Evolutionary conservation across 1,284 basidiomycete species (phyloP).

Genomic region (Heliocybe sulcata): DNA sequence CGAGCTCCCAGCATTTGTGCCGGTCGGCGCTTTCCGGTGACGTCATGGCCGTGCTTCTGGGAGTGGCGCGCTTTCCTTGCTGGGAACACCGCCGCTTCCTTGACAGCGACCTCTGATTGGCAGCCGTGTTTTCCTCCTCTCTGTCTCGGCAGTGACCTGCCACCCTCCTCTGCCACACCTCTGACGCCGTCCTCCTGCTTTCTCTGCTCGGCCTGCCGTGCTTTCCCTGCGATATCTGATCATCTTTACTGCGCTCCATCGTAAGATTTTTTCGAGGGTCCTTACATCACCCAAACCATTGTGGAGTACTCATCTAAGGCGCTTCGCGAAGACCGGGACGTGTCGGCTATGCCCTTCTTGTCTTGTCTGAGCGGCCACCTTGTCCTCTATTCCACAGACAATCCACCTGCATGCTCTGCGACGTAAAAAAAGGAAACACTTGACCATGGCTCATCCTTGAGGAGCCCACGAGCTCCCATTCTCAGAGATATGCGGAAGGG

Average conservation of each 20-base stretch:
- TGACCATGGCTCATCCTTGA: not conserved
- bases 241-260: not conserved
- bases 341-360: not conserved
- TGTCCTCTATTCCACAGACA: no score
- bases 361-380: not conserved
- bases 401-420: no score
- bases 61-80: not conserved
- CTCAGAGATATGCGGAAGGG: conserved; percentile 54
- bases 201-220: not conserved
- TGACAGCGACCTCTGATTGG: not conserved
- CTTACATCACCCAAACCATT: not conserved
- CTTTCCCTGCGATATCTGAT: not conserved
- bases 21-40: not conserved
- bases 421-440: not conserved
- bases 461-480: conserved; percentile 42
- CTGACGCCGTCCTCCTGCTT: not conserved
- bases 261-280: not conserved
- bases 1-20: not conserved
- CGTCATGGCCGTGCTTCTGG: not conserved
- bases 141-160: no score
- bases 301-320: not conserved
- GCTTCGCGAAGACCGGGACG: not conserved
- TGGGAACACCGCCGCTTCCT: not conserved
- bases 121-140: not conserved
- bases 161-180: not conserved